Evolutionary conservation across 176 grass and related monocot genomes (phyloP), one percentile per base, ranked within the genome.

Genomic region (Avena eriantha): DNA sequence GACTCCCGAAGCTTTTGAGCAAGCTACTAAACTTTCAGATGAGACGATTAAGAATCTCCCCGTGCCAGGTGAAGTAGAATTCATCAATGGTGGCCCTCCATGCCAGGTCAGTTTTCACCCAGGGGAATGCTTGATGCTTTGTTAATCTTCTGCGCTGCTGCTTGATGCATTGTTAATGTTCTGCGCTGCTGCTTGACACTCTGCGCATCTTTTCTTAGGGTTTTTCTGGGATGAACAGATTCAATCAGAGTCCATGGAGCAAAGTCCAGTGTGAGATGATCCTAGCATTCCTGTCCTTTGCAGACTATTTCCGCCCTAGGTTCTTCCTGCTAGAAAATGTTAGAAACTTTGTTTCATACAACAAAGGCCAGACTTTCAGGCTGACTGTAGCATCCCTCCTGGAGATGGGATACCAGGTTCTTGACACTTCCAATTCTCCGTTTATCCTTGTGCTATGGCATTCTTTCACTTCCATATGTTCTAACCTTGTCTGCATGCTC

Each of bases 181-280:
- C 31, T 3, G 21, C 19, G 3, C 8, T 63, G 77, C 43, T 46
- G 2, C 26, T 22, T 59, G 33, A 35, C 73, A n/a, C 31, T 57
- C 0, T 73, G 3, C 5, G 0, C 54, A 66, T 80, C 47, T 69
- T 80, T 88, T 69, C 80, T 36, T 73, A 94, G 92, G 92, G 92
- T 5, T 92, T 97, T 67, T 97, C 90, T 84, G 86, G 90, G 39
- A 97, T 94, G 92, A 97, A 97, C 68, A 90, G 90, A 51, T 97
- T 97, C 79, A 94, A 88, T 55, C 87, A 82, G 66, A 92, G 85
- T 63, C 76, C 92, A 21, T 97, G 92, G 92, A 97, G 94, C 85
- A 97, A 91, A 60, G 94, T 96, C 35, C 94, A 96, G n/a, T 93
- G 91, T 10, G 90, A 97, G 59, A 97, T 97, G 95, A 89, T 94